Conservation (phyloP, 306 rosid species). For the Comarum palustre region DNA sequence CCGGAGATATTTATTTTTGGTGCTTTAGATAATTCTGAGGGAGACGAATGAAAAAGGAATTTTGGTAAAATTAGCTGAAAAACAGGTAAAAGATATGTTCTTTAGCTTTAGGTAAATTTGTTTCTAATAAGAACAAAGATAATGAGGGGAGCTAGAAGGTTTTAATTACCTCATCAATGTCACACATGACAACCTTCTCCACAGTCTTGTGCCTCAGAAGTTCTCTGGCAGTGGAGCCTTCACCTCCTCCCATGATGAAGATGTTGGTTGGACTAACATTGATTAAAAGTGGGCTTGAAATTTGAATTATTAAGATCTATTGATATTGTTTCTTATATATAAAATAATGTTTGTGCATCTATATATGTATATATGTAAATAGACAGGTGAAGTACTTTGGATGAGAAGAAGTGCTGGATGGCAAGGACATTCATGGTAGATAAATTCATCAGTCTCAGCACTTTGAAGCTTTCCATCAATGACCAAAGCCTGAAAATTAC, state of each 20-base stretch:
- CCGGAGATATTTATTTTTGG: background rate
- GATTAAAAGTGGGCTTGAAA: background rate
- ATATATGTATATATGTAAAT: background rate
- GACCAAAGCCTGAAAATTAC: conserved; percentile 62
- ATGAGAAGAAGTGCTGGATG: conserved; percentile 88
- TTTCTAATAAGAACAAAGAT: background rate
- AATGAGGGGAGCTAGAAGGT: background rate
- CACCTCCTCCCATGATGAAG: conserved; percentile 99
- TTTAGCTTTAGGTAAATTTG: background rate
- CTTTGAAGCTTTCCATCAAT: conserved; percentile 99
- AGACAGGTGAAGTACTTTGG: conserved; percentile 46
- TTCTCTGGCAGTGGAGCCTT: conserved; percentile 98
- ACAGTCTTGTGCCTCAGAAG: conserved; percentile 74
- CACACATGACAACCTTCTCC: conserved; percentile 90
- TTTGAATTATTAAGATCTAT: background rate
- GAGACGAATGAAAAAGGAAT: background rate
- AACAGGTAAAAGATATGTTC: conserved; percentile 3
- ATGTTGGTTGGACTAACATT: conserved; percentile 59
- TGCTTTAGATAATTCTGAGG: background rate
- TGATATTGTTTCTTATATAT: background rate
- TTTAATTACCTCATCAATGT: conserved; percentile 74
- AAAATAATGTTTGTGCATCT: background rate
- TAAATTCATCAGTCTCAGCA: conserved; percentile 93
- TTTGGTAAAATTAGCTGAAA: conserved; percentile 5
- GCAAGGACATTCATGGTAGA: conserved; percentile 95